Evolutionary conservation across 2,329 filamentous ascomycete genomes (phyloP), one percentile per base, ranked within the genome.

Genomic region (Neofusicoccum laricinum): DNA sequence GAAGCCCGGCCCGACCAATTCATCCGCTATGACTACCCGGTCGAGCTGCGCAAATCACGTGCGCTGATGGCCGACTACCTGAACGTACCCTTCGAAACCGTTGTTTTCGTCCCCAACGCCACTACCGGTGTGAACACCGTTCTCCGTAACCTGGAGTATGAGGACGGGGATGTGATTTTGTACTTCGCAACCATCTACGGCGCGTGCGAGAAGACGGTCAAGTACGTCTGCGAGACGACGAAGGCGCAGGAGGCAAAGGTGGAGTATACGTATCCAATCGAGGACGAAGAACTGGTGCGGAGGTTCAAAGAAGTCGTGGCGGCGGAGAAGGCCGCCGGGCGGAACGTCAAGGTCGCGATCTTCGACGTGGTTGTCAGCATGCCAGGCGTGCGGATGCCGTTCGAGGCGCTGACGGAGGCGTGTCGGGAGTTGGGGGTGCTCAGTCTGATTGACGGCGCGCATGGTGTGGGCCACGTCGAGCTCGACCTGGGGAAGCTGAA

Each of bases 71-170:
- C 91, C 0, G 74, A 79, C 25, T 71, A 92, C 21, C 79, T 97
- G 66, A 85, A 90, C 66, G 89, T 85, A 0, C 87, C 89, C 0
- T 72, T 81, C 0, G 82, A 88, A 10, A 87, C 88, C 10, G 80
- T 91, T 43, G 92, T 96, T 0, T 89, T 96, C 68, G 87, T 96
- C 0, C 80, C 85, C 64, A 97, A 97, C 74, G 92, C 93, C 12
- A 96, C 92, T 0, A 88, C 85, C 0, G 91, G 86, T 25, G 78
- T 93, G 51, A 94, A 95, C 77, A 91, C 88, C 0, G 86, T 96
- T 4, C 83, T 97, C n/a, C 86, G 89, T 46, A 93, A 90, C 73
- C 76, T 97, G 2, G 72, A 74, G 1, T 96, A 88, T 83, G 75
- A 85, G 41, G 74, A 81, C 0, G 88, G 89, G 66, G 93, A 97